Percentiles rank a stretch among this genome's conserved stretches.
These are phyloP conservation scores for Vanrija humicola DNA, from an alignment of 1,284 basidiomycete species.

Conservation along the genomic window DNA sequence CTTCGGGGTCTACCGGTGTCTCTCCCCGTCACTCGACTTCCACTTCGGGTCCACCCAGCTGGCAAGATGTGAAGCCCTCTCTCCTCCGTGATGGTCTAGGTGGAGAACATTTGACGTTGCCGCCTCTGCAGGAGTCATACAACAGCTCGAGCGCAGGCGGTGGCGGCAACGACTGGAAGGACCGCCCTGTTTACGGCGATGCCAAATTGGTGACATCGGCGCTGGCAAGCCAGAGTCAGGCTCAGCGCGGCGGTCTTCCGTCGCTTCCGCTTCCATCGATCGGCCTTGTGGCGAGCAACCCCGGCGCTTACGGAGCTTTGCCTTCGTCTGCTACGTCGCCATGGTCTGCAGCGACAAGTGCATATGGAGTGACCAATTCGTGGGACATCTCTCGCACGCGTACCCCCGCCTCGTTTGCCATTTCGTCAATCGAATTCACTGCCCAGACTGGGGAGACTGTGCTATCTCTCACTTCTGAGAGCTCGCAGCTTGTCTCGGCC, in stretches of 20 bases:
- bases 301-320: neutral
- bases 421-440: constrained; percentile 5
- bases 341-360: neutral
- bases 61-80: neutral
- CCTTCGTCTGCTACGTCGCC: neutral
- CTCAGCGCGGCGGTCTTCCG: constrained; percentile 1
- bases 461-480: constrained; percentile 3
- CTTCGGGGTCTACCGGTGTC: constrained; percentile 8
- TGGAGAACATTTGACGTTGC: constrained; percentile 4
- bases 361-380: neutral
- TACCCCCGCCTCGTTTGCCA: constrained; percentile 2
- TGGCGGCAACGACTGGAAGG: constrained; percentile 8
- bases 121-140: constrained; percentile 13
- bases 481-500: neutral
- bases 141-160: neutral
- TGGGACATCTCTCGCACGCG: constrained; percentile 6
- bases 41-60: neutral
- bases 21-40: constrained; percentile 1
- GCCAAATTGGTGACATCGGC: constrained; percentile 1
- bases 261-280: constrained; percentile 8
- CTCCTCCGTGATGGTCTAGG: neutral
- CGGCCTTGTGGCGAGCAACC: constrained; percentile 4
- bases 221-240: neutral
- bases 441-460: neutral
- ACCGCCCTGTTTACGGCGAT: constrained; percentile 5